Base-by-base conservation (phyloP, 1,139 yeast species). In the Lodderomyces pseudojiufengensis region DNA sequence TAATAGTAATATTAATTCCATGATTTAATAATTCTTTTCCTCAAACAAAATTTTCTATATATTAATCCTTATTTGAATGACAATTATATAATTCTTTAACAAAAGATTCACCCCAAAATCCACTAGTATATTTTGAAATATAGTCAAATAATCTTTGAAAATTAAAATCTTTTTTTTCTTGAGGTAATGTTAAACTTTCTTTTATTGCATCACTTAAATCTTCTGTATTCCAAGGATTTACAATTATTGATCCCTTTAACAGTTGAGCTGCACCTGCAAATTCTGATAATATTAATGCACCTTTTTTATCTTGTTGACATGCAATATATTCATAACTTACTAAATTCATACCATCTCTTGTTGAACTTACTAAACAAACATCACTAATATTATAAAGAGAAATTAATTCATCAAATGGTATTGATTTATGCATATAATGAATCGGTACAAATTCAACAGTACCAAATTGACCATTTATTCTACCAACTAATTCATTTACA, bases 261-360 rank as follows among this genome's bases (percentile, higher is more conserved):
- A 95, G 83, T 62, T 92, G 99, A 1, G 98, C 97, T n/a, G 98
- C 98, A 32, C 99, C 99, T 0, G 98, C 95, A 64, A 92, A 92
- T 61, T 92, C 99, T 32, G 95, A 82, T 43, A 92, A 63, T 33
- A 92, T 84, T 48, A 92, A 70, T 3, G 87, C 79, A 7, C 99
- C 99, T 46, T 87, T 83, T 41, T 80, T 80, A 33, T 81, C 81
- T 48, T 84, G 78, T 59, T 92, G 99, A 55, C 97, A 90, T 1
- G 98, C 97, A 52, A 94, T 87, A 60, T 92, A 92, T 62, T 92
- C 99, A 57, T 87, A 92, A 38, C 94, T 80, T 28, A 92, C 99
- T 52, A 92, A 75, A 57, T 92, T 92, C 99, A 92, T 92, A 50
- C 99, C 99, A 56, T 92, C 99, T 54, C 99, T 76, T 1, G 99